Evolutionary conservation across 2,329 filamentous ascomycete genomes (phyloP).

Genomic region (Geosmithia putterillii): DNA sequence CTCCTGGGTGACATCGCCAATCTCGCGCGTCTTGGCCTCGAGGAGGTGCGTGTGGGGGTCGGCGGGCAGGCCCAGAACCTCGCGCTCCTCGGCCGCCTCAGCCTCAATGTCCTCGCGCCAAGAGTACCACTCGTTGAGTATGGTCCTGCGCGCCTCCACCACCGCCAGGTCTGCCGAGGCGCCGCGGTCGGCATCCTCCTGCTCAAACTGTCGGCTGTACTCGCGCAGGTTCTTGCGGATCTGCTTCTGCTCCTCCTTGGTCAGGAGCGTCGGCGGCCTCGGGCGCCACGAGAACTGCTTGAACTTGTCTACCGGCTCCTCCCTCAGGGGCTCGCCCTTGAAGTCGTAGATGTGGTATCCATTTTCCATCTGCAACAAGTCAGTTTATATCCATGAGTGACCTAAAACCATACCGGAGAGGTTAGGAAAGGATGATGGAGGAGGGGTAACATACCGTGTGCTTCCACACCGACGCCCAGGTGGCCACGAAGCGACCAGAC

Average conservation of each 20-base stretch:
- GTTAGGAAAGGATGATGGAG: neutral
- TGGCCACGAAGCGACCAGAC: constrained; percentile 86
- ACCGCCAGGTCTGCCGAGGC: constrained; percentile 90
- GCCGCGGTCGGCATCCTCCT: constrained; percentile 86
- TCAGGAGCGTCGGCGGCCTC: constrained; percentile 78
- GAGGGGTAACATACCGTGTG: constrained; percentile 60
- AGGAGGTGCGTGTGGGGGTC: constrained; percentile 51
- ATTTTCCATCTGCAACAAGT: constrained; percentile 77
- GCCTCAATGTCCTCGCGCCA: constrained; percentile 68
- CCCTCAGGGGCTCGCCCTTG: constrained; percentile 75
- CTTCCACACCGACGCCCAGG: constrained; percentile 90
- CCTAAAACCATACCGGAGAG: neutral
- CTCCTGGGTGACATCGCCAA: constrained; percentile 46
- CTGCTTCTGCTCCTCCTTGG: constrained; percentile 93
- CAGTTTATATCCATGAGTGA: constrained; percentile 1
- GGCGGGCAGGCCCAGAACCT: constrained; percentile 51
- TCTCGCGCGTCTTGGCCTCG: constrained; percentile 38
- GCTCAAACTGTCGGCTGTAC: constrained; percentile 89
- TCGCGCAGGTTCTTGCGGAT: constrained; percentile 97
- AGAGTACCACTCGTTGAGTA: constrained; percentile 78
- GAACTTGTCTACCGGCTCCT: constrained; percentile 92
- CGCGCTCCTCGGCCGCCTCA: constrained; percentile 61
- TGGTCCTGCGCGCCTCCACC: constrained; percentile 70
- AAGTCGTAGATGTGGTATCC: constrained; percentile 98
- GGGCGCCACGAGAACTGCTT: constrained; percentile 96